Conservation (phyloP, 257 asterid genomes). For the Vinca minor region DNA sequence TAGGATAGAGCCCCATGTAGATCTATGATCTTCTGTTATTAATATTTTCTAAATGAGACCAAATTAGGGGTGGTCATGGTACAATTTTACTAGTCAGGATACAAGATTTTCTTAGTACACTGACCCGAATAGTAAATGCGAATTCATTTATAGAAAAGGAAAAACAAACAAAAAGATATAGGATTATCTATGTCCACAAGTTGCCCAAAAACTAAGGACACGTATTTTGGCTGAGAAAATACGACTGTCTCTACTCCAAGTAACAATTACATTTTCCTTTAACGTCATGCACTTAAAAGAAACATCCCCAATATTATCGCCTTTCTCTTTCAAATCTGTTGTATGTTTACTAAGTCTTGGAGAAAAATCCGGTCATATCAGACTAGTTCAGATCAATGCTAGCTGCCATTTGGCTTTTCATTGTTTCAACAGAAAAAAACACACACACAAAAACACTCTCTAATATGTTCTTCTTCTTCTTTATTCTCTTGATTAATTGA, state of each 20-base stretch:
- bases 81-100: no score
- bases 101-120: no score
- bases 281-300: slow-evolving; percentile 24
- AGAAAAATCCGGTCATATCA: slow-evolving; percentile 24
- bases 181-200: slow-evolving; percentile 26
- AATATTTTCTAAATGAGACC: no score
- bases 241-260: slow-evolving; percentile 21
- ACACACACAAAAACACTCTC: no score
- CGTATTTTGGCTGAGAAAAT: slow-evolving; percentile 16
- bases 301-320: slow-evolving; percentile 37
- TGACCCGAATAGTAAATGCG: no score
- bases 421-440: no score
- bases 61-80: no score
- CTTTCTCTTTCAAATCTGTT: slow-evolving; percentile 19
- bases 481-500: not conserved
- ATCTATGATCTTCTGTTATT: no score
- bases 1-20: no score
- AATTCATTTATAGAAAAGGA: no score
- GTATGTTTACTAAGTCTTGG: slow-evolving; percentile 44
- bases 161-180: no score
- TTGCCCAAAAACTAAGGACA: slow-evolving; percentile 23
- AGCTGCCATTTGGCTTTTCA: slow-evolving; percentile 25
- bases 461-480: not conserved
- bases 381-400: slow-evolving; percentile 12
- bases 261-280: slow-evolving; percentile 17